Base-by-base conservation (phyloP, 345 rosid species). In the Turritis glabra region DNA sequence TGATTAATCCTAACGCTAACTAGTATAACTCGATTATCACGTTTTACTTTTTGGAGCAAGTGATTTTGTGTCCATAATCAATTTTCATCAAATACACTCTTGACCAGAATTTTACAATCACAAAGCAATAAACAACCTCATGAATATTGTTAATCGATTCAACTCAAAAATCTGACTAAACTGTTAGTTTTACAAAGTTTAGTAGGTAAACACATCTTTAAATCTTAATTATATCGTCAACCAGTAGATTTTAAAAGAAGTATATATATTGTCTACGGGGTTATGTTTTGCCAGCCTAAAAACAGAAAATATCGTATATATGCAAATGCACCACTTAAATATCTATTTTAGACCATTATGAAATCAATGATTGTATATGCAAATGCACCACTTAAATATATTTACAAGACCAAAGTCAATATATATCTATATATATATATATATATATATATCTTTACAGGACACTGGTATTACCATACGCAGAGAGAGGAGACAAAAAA, bases 1-100 rank as follows among this genome's bases (percentile, higher is more conserved):
- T 26, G 15, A 8, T 8, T 57, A 38, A 48, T 57, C 32, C 44
- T 37, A 67, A 52, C 47, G 74, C 69, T 75, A 58, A 75, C 61
- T 66, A 33, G 59, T 57, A 47, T 74, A 55, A 54, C 30, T 44
- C 71, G 40, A 65, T 7, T 25, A 17, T 56, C 64, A 56, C 66
- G 78, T 65, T 46, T 47, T 25, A 35, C 65, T n/a, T 46, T 64
- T 25, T 55, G 26, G 8, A 64, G 15, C 38, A 41, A 19, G 44
- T 43, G 64, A 64, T 54, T 17, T 18, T 23, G 38, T 21, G 38
- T 21, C 47, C 18, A 40, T 43, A 11, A 19, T 7, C 23, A 17
- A 3, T 52, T 35, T 50, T 27, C 15, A 52, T 21, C 35, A 19
- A 22, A 10, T 8, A 37, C 40, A 60, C 11, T 51, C 10, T 59